Evolutionary conservation across 805 yeast genomes (phyloP), one percentile per base, ranked within the genome.

Genomic region (Hanseniaspora nectarophila): DNA sequence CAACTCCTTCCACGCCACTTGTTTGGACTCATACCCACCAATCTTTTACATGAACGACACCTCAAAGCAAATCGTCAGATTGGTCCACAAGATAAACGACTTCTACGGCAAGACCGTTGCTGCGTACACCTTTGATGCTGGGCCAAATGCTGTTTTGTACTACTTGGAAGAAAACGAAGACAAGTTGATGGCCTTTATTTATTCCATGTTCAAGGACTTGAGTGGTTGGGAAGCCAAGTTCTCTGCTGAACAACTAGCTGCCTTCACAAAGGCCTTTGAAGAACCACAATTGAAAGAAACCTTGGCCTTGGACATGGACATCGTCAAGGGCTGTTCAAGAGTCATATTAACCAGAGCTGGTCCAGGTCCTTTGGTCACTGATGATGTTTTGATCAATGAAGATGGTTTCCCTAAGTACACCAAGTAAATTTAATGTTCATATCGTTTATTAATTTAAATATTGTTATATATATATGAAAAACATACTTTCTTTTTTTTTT

Each of bases 101-200:
- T 67, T 66, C 54, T 69, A 67, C 55, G 59, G 61, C 21, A 72
- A 76, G 61, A 74, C 75, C 12, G 74, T 90, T 52, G 98, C 95
- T 12, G 97, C 97, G 35, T 92, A 92, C 68, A 92, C 99, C 1
- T 92, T 84, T 63, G 99, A 92, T 67, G 99, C 99, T 31, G 99
- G 99, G 64, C 98, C 99, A 68, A 92, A 92, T 69, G 95, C 97
- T 20, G 99, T 92, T 43, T 76, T 92, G 56, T 92, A 92, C 70
- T 92, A 92, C 65, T 80, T 82, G 63, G 76, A 75, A 58, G 73
- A 80, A 61, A 77, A 90, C 67, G 95, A 88, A 68, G 60, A 69
- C n/a, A 73, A 71, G 56, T 80, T 92, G 6, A 74, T 90, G 59
- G 81, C 88, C 3, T 73, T 85, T 57, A 69, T 92, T 54, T 71